These are phyloP conservation scores for Spathaspora girioi DNA, from an alignment of 805 yeast species.

Conservation along the genomic window DNA sequence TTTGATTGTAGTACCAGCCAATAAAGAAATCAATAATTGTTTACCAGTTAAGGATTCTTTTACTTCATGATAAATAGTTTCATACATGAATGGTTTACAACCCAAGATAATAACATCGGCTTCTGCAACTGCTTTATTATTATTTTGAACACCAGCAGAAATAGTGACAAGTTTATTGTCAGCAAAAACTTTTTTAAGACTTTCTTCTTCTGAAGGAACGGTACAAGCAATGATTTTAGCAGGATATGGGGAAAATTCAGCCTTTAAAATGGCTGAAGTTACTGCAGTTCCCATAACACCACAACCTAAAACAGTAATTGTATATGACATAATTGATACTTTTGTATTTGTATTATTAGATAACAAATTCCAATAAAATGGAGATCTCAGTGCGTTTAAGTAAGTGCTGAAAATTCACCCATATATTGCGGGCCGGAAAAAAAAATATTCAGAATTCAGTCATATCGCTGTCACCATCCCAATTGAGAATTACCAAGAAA, in stretches of 20 bases:
- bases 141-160: slow-evolving; percentile 40
- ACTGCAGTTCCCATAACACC: slow-evolving; percentile 97
- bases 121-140: slow-evolving; percentile 54
- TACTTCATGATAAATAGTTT: slow-evolving; percentile 54
- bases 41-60: slow-evolving; percentile 45
- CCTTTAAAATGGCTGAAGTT: slow-evolving; percentile 66
- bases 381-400: not conserved
- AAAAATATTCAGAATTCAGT: not conserved
- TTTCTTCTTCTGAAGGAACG: slow-evolving; percentile 39
- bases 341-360: not conserved
- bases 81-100: slow-evolving; percentile 82
- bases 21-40: slow-evolving; percentile 67
- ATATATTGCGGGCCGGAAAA: not conserved
- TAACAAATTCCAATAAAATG: not conserved
- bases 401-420: not conserved
- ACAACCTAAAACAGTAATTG: slow-evolving; percentile 80
- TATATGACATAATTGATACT: slow-evolving; percentile 35
- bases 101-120: slow-evolving; percentile 78
- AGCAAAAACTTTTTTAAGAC: slow-evolving; percentile 46
- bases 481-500: not conserved
- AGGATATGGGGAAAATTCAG: slow-evolving; percentile 55
- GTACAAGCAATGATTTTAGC: slow-evolving; percentile 76
- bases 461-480: slow-evolving; percentile 2
- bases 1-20: slow-evolving; percentile 89
- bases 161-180: slow-evolving; percentile 42